phyloP scores from a whole-genome alignment of 192 early-diverging fungal species.

The Coemansia pectinata region DNA sequence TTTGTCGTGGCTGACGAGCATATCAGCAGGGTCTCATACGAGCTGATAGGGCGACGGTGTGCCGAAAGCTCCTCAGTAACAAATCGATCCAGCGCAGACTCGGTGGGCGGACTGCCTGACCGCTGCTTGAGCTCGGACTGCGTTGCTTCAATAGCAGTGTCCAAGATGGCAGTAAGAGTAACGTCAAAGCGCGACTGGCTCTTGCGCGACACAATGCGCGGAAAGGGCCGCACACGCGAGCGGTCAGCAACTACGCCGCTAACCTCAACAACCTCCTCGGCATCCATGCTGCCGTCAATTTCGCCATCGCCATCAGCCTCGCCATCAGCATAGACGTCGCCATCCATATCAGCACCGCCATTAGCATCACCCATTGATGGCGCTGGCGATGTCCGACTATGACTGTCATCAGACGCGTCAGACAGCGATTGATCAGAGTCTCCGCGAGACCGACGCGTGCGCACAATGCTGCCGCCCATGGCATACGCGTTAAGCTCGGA shows the following conservation, averaged over 20 bases:
- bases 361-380: neutral
- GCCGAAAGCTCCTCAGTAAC: slow-evolving; percentile 19
- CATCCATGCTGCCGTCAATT: slow-evolving; percentile 9
- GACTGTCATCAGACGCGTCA: neutral
- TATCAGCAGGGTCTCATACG: slow-evolving; percentile 42
- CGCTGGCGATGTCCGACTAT: neutral
- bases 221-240: neutral
- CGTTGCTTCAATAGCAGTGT: neutral
- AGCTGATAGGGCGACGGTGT: slow-evolving; percentile 36
- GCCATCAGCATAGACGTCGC: slow-evolving; percentile 5
- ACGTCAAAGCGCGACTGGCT: slow-evolving; percentile 51
- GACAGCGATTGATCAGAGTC: neutral
- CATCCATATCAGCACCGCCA: neutral
- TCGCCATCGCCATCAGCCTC: neutral
- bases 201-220: slow-evolving; percentile 44
- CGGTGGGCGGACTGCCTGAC: slow-evolving; percentile 15
- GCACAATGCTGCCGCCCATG: slow-evolving; percentile 50
- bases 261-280: slow-evolving; percentile 46
- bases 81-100: slow-evolving; percentile 46
- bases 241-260: slow-evolving; percentile 32
- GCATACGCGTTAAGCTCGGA: slow-evolving; percentile 38
- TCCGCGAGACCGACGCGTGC: slow-evolving; percentile 29
- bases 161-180: slow-evolving; percentile 37
- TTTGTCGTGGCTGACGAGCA: slow-evolving; percentile 10
- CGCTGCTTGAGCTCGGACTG: neutral